Conservation (phyloP, 164 flowering plant species). For the Paratinospora sagittata region DNA sequence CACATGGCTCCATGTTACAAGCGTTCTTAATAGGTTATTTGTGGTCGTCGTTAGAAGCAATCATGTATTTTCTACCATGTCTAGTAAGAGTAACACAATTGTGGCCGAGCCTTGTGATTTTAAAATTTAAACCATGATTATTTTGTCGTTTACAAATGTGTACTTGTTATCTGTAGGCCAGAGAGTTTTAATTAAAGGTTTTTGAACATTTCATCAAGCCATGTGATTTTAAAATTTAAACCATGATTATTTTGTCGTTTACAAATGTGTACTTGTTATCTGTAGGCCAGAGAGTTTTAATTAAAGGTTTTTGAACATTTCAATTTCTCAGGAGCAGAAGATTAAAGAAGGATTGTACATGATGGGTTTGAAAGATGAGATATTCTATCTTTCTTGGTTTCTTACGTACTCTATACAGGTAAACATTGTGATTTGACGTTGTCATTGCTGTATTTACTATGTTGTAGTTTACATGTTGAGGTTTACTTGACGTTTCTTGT, state of each 20-base stretch:
- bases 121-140: background rate
- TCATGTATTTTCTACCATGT: background rate
- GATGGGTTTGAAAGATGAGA: conserved; percentile 93
- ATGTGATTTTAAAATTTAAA: no score
- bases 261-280: background rate
- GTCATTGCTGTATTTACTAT: background rate
- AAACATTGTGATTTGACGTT: background rate
- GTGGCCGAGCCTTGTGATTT: background rate
- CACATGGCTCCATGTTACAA: background rate
- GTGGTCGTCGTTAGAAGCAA: background rate
- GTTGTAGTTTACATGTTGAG: conserved; percentile 1
- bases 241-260: background rate
- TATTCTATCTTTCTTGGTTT: conserved; percentile 95
- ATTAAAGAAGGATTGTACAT: conserved; percentile 93
- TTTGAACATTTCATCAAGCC: no score
- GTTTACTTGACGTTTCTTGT: background rate
- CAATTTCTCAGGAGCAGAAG: conserved; percentile 71
- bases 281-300: background rate
- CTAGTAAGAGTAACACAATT: background rate
- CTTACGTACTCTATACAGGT: conserved; percentile 83
- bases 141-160: no score
- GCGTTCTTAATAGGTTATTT: background rate
- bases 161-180: no score
- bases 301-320: background rate
- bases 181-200: no score